These are phyloP conservation scores for Lactarius trivialis DNA, from an alignment of 768 basidiomycete species.

Conservation along the genomic window DNA sequence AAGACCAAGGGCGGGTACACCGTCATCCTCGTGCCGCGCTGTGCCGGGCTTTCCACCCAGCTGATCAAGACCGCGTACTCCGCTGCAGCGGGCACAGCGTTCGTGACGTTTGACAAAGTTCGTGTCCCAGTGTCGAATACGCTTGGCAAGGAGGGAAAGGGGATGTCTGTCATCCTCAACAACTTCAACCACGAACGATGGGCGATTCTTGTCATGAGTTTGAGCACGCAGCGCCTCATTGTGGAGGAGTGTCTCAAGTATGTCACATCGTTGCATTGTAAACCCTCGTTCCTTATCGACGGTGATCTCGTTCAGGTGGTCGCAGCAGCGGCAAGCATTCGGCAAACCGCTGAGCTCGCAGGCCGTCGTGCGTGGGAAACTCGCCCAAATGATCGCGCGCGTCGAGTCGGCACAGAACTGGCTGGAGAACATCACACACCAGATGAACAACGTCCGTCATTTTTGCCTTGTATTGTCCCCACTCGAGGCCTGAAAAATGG, in stretches of 20 bases:
- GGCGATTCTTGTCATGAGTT: conserved; percentile 71
- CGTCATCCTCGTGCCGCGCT: conserved; percentile 69
- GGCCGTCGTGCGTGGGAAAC: conserved; percentile 85
- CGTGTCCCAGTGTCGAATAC: conserved; percentile 83
- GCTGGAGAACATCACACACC: conserved; percentile 84
- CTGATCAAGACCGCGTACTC: conserved; percentile 93
- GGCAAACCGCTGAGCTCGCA: conserved; percentile 79
- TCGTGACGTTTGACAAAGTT: conserved; percentile 70
- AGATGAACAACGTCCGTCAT: conserved; percentile 75
- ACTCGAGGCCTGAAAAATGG: conserved; percentile 18
- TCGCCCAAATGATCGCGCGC: conserved; percentile 85
- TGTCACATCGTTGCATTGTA: conserved; percentile 16
- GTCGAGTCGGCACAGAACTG: conserved; percentile 85
- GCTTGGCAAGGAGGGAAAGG: conserved; percentile 76
- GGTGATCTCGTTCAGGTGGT: conserved; percentile 52
- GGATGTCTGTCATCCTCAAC: conserved; percentile 74
- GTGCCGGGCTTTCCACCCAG: conserved; percentile 71
- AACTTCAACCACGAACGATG: conserved; percentile 90
- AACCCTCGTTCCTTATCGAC: not conserved
- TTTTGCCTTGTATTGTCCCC: not conserved
- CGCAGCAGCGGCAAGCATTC: conserved; percentile 85
- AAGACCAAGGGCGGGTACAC: conserved; percentile 67
- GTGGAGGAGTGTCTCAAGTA: conserved; percentile 90
- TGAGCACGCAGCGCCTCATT: conserved; percentile 69
- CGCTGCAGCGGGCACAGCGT: conserved; percentile 83